Base-by-base conservation (phyloP, 495 filamentous ascomycete species). In the Penicillium cinerascens region DNA sequence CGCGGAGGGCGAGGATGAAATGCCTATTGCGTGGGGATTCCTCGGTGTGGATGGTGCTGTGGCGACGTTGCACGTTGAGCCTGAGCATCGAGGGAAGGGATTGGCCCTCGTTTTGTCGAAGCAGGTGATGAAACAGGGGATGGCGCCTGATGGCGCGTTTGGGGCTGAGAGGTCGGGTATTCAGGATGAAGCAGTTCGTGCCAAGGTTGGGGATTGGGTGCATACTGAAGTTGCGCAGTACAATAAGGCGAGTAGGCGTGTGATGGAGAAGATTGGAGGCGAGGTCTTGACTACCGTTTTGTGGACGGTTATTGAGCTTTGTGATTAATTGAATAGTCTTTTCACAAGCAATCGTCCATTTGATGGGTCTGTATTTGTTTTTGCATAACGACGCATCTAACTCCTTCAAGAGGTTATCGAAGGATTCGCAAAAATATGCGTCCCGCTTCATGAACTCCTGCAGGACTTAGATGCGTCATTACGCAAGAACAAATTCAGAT, bases 251-350 rank as follows among this genome's bases (percentile, higher is more conserved):
- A 80, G 79, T 67, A 60, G 69, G 38, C 70, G 73, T 29, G 77
- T 82, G 2, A 80, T 80, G 72, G 72, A 70, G 54, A 73, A 70
- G 57, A 45, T 80, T 42, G 79, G 79, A 4, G 73, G 73, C 5
- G 51, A 55, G 55, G 54, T 71, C 8, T 55, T 60, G 37, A 70
- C 69, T 54, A 61, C 62, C 23, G 67, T 67, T 42, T 60, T 65
- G 15, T 81, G 77, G 72, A 58, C 70, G 10, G 61, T 71, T 23
- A 58, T 80, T 49, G 75, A 80, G 55, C 21, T 64, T 22, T 27
- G 18, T 40, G 46, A 56, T 49, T 62, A 17, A 50, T 33, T 20
- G n/a, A n/a, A n/a, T n/a, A n/a, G n/a, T n/a, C n/a, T n/a, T n/a
- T n/a, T n/a, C n/a, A n/a, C n/a, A n/a, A n/a, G n/a, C n/a, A n/a